Conservation (phyloP, 805 yeast species). For the Pichia eremophila region DNA sequence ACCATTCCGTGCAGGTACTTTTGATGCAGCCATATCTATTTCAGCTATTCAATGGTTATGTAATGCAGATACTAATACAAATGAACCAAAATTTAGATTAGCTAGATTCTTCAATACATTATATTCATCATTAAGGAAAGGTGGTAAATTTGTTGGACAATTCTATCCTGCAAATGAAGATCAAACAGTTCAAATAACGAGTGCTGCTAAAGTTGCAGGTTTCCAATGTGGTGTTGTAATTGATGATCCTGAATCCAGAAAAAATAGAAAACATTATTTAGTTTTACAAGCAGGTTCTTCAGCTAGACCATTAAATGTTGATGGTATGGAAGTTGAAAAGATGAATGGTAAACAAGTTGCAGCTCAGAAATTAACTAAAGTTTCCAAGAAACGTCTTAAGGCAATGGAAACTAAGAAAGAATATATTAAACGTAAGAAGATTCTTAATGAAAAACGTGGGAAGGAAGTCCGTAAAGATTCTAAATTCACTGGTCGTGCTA, state of each 20-base stretch:
- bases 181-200: constrained; percentile 68
- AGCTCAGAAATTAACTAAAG: constrained; percentile 22
- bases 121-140: constrained; percentile 78
- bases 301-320: constrained; percentile 66
- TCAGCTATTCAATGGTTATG: constrained; percentile 97
- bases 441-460: constrained; percentile 85
- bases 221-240: constrained; percentile 93
- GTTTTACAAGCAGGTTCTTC: constrained; percentile 81
- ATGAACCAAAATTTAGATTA: constrained; percentile 77
- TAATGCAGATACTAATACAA: constrained; percentile 78
- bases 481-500: constrained; percentile 81
- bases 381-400: constrained; percentile 40
- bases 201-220: constrained; percentile 88
- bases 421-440: constrained; percentile 85
- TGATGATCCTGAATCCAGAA: constrained; percentile 89
- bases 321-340: constrained; percentile 72
- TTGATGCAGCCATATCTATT: constrained; percentile 92
- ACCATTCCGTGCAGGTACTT: constrained; percentile 92
- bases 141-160: constrained; percentile 96
- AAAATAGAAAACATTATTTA: constrained; percentile 82
- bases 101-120: constrained; percentile 79
- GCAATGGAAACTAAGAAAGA: constrained; percentile 68
- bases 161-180: constrained; percentile 88
- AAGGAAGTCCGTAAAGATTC: constrained; percentile 83
- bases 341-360: constrained; percentile 7